Evolutionary conservation across 805 yeast species (phyloP), one percentile per base, ranked within the genome.

Genomic region (Candida sanyiensis): DNA sequence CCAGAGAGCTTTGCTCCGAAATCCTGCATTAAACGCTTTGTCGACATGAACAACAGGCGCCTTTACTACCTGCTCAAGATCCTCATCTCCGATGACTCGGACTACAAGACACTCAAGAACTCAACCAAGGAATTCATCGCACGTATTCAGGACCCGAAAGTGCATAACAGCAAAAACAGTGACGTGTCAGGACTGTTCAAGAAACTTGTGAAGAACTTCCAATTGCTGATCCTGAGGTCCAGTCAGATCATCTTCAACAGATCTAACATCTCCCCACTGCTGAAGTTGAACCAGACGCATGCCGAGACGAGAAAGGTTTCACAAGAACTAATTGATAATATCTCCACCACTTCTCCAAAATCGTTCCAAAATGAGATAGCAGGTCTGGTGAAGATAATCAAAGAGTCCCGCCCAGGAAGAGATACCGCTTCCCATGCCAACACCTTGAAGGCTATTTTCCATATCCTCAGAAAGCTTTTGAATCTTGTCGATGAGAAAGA

Each of bases 241-340:
- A 70, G 89, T 0, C 66, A 73, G 23, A 58, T 82, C 3, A 53
- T 80, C 17, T 82, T 72, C 58, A 88, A 86, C 61, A 71, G 73
- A 49, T 73, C 85, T 16, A 83, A 77, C 50, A 65, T 86, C 15
- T 58, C 72, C 0, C 66, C 73, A 13, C 59, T 84, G 5, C 58
- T 83, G n/a, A 67, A 61, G 15, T 50, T 66, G 25, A 61, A 72
- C 35, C 35, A 57, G 3, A 37, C 48, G 6, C 52, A 57, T 33
- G 48, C 57, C 10, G 51, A 63, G 47, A 47, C 52, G 28, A 26
- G 16, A 6, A 36, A 57, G 6, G 46, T 59, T 20, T 70, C 88
- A 0, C 73, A 76, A 39, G 75, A 69, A 35, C 46, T 83, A 4
- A 58, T 86, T 19, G 78, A 77, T 42, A 66, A 72, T 29, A 72